Base-by-base conservation (phyloP, 768 basidiomycete species). In the Hydnum rufescens region DNA sequence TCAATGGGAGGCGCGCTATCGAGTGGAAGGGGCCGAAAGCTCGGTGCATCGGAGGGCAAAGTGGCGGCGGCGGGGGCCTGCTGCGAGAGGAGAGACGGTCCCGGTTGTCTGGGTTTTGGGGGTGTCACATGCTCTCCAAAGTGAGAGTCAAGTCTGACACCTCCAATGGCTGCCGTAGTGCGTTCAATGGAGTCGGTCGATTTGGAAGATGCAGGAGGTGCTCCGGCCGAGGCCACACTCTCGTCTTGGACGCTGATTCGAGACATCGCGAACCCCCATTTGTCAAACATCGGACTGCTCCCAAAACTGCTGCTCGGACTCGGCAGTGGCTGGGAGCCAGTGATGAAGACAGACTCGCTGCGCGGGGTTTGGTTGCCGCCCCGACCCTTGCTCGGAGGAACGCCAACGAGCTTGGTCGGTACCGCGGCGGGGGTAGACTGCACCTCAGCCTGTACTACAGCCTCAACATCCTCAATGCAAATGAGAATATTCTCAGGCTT, bases 401-500 rank as follows among this genome's bases (percentile, higher is more conserved):
- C 93, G 46, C 93, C 93, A 51, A 93, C 80, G 44, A 99, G 73
- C 55, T 80, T 81, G 1, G 70, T 71, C 18, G 70, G 68, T 22
- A 58, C 68, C 22, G 74, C 70, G 36, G 70, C 71, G 4, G 74
- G 69, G 55, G 70, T 62, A 28, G 67, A 64, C 18, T 76, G 75
- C 51, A 90, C 69, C 64, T 95, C 90, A 25, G 84, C 70, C 54
- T 79, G 75, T 49, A 97, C 92, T 63, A 97, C 88, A 18, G 77
- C 70, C 60, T 97, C 93, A 58, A 97, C 93, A 62, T 96, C 85
- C 62, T 96, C 93, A 60, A 97, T 96, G 66, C 78, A 82, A 57
- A 99, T 89, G 48, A 99, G 76, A 26, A 99, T 90, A 66, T 97
- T 97, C 65, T 97, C 95, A 0, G 93, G 95, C 64, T 97, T 97